Evolutionary conservation across 2,329 filamentous ascomycete genomes (phyloP).

Genomic region (Colletotrichum liaoningense): DNA sequence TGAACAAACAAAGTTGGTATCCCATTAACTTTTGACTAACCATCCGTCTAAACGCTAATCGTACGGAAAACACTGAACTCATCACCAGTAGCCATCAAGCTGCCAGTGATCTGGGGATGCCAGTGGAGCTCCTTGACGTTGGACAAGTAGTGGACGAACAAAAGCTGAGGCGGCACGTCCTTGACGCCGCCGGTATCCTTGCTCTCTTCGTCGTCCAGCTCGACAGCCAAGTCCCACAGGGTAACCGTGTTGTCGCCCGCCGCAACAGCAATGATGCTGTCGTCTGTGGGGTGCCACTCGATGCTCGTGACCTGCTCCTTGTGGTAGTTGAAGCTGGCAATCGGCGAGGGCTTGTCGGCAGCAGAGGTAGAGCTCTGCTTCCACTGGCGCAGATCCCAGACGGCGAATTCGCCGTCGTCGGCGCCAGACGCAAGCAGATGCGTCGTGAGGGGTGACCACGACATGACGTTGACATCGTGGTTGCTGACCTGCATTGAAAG

Average conservation of each 20-base stretch:
- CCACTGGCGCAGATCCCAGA: conserved; percentile 97
- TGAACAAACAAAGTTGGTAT: conserved; percentile 34
- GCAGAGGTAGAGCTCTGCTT: conserved; percentile 70
- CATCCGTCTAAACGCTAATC: conserved; percentile 76
- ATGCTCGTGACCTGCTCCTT: conserved; percentile 96
- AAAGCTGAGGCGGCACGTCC: conserved; percentile 91
- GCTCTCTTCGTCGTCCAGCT: conserved; percentile 97
- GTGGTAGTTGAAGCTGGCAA: conserved; percentile 96
- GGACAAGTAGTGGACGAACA: conserved; percentile 97
- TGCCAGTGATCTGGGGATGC: conserved; percentile 95
- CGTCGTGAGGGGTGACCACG: conserved; percentile 89
- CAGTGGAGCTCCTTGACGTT: conserved; percentile 96
- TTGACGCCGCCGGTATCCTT: conserved; percentile 87
- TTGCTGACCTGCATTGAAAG: conserved; percentile 86
- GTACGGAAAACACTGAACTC: conserved; percentile 89
- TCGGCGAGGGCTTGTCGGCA: conserved; percentile 74
- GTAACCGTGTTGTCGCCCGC: conserved; percentile 95
- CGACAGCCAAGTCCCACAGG: conserved; percentile 95
- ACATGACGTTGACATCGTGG: conserved; percentile 95
- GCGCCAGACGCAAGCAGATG: conserved; percentile 93
- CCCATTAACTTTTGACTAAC: conserved; percentile 31
- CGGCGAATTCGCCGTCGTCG: conserved; percentile 93
- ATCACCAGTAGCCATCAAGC: conserved; percentile 89
- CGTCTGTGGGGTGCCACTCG: conserved; percentile 97
- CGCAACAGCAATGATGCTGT: conserved; percentile 93